phyloP scores from a whole-genome alignment of 2,329 filamentous ascomycete species.

The Aureobasidium sp. region DNA sequence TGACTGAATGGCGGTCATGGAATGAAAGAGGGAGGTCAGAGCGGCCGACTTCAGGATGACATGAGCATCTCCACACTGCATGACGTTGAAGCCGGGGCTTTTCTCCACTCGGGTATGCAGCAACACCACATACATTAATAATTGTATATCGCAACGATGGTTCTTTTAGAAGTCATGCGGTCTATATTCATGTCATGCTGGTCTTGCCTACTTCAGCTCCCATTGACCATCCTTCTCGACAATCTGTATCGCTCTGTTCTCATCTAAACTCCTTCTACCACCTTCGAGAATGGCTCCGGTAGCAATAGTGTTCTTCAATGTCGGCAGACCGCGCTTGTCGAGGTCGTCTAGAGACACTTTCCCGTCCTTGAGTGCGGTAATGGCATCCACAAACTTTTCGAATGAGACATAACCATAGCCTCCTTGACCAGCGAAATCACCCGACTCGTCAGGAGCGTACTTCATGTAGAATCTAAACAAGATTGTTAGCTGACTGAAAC shows the following conservation, averaged over 20 bases:
- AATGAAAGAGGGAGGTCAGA: background rate
- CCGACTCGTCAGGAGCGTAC: slow-evolving; percentile 88
- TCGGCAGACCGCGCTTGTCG: slow-evolving; percentile 73
- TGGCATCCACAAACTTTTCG: slow-evolving; percentile 91
- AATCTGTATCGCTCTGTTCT: slow-evolving; percentile 70
- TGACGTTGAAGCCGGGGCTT: background rate
- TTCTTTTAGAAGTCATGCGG: background rate
- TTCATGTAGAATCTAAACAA: slow-evolving; percentile 38
- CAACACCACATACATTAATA: background rate
- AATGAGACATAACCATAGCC: slow-evolving; percentile 93
- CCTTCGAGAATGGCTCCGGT: slow-evolving; percentile 90
- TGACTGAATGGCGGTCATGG: background rate
- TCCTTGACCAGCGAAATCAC: slow-evolving; percentile 83
- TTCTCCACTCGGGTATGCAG: slow-evolving; percentile 1
- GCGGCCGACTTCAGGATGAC: background rate
- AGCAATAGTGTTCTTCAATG: slow-evolving; percentile 78
- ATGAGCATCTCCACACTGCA: background rate
- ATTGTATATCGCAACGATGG: background rate
- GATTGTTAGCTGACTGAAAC: background rate
- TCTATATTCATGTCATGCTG: background rate
- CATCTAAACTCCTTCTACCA: slow-evolving; percentile 74
- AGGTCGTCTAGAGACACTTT: slow-evolving; percentile 64
- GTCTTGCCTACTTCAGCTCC: slow-evolving; percentile 48
- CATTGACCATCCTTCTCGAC: slow-evolving; percentile 56
- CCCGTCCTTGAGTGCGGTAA: slow-evolving; percentile 68